phyloP scores from a whole-genome alignment of 2,329 filamentous ascomycete genomes.

The Pseudocercospora macadamiae region DNA sequence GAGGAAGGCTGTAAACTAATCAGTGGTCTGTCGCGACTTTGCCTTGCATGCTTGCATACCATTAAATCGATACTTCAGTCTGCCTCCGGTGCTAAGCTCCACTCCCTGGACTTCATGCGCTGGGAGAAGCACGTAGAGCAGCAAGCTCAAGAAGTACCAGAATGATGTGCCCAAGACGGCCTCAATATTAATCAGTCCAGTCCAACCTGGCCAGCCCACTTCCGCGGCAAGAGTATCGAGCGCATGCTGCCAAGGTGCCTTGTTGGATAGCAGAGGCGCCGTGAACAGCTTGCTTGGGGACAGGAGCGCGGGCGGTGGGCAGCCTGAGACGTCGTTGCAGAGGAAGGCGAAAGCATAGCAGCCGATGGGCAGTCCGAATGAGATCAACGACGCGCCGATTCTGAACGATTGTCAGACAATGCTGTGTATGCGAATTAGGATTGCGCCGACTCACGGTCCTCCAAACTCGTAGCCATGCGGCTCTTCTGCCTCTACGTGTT shows the following conservation, averaged over 20 bases:
- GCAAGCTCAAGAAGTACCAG: constrained; percentile 76
- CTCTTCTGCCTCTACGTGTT: constrained; percentile 19
- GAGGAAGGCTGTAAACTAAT: constrained; percentile 62
- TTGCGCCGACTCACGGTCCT: constrained; percentile 47
- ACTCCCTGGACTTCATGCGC: constrained; percentile 72
- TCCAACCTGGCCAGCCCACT: constrained; percentile 79
- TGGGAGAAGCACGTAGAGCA: constrained; percentile 77
- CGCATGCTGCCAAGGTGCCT: constrained; percentile 46
- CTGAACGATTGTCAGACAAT: constrained; percentile 49
- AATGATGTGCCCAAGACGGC: constrained; percentile 71
- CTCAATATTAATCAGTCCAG: constrained; percentile 69
- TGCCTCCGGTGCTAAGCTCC: constrained; percentile 69
- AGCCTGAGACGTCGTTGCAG: constrained; percentile 92
- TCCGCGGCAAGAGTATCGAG: constrained; percentile 75
- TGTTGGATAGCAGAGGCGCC: constrained; percentile 30
- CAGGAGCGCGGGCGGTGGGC: constrained; percentile 80
- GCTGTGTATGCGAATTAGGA: constrained; percentile 10
- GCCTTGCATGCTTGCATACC: constrained; percentile 37
- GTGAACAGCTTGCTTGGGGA: constrained; percentile 66
- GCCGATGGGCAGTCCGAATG: constrained; percentile 76
- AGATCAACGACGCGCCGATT: constrained; percentile 74
- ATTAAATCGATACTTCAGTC: constrained; percentile 77
- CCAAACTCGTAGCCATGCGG: constrained; percentile 51
- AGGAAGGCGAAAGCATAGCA: constrained; percentile 79
- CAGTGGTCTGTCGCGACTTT: constrained; percentile 2